Evolutionary conservation across 1,284 basidiomycete genomes (phyloP), one percentile per base, ranked within the genome.

Genomic region (Phellopilus nigrolimitatus): DNA sequence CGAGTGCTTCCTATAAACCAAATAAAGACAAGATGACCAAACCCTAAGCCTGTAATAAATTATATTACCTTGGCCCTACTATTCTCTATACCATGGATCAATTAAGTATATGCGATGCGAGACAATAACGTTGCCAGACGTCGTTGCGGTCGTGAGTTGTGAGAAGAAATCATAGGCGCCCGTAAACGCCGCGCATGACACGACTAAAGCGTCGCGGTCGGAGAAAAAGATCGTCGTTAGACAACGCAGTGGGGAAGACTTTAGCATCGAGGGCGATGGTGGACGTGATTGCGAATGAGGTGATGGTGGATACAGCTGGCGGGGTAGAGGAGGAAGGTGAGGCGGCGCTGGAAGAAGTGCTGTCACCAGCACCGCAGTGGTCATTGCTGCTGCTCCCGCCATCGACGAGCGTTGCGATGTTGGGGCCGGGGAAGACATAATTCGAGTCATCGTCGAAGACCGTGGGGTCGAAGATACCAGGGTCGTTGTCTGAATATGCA

Each of bases 401-500:
- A 15, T 41, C 30, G 13, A 49, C 45, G 21, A 43, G 36, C 9
- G 46, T 45, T 8, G 40, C 44, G 9, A 34, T 33, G 17, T 47
- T 31, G 15, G 47, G 47, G n/a, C 31, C 39, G 25, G 40, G 40
- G 40, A 42, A 42, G 8, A 28, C 27, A 10, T 42, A 42, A 3
- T 19, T 42, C 13, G 40, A 15, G 3, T 21, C 40, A 21, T 9
- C 10, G 17, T 42, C 21, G 27, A 42, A 49, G 53, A 79, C 76
- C 40, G 68, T 61, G 12, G 74, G 69, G 44, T 70, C 73, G 50
- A 69, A 69, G 58, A 87, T 80, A 43, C 84, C 84, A 1, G 80
- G 74, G 57, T 84, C 81, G 39, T 55, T 69, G 60, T 80, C 78
- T 13, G 59, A 69, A 67, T 88, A 88, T 3, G 76, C 78, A 8